Conservation (phyloP, 2,329 filamentous ascomycete species). For the Pyrenochaeta sp. region DNA sequence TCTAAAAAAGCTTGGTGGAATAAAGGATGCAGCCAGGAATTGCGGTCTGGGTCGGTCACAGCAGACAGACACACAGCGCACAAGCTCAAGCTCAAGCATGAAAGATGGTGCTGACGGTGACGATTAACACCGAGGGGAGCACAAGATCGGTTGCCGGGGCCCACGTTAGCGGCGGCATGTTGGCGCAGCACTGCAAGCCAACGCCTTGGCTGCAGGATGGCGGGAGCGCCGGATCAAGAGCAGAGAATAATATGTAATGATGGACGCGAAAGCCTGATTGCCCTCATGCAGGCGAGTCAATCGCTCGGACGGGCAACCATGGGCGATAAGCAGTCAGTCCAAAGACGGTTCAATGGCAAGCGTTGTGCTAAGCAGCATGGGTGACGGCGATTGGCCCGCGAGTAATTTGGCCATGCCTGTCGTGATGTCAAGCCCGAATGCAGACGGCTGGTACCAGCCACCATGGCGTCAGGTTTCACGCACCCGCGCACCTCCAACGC, state of each 20-base stretch:
- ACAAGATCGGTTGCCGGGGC: constrained; percentile 15
- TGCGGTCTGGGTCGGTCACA: neutral
- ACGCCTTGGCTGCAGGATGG: constrained; percentile 16
- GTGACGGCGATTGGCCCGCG: constrained; percentile 7
- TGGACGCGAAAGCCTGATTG: constrained; percentile 7
- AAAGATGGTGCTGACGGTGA: neutral
- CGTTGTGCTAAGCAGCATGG: neutral
- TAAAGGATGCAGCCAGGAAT: neutral
- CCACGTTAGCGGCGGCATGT: constrained; percentile 22
- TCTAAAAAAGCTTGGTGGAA: neutral
- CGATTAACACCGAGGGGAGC: neutral
- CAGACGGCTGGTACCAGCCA: constrained; percentile 37
- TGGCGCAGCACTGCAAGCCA: constrained; percentile 14
- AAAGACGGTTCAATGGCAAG: neutral
- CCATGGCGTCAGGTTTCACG: constrained; percentile 35
- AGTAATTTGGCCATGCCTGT: constrained; percentile 6
- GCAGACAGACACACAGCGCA: neutral
- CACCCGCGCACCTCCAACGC: constrained; percentile 27
- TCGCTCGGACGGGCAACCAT: neutral
- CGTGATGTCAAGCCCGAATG: constrained; percentile 39
- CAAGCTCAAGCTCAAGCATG: neutral
- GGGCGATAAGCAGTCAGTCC: neutral
- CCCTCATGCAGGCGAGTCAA: neutral
- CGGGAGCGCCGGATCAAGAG: constrained; percentile 16
- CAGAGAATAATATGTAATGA: constrained; percentile 7